These are phyloP conservation scores for Epithele typhae DNA, from an alignment of 768 basidiomycete species.

Conservation along the genomic window DNA sequence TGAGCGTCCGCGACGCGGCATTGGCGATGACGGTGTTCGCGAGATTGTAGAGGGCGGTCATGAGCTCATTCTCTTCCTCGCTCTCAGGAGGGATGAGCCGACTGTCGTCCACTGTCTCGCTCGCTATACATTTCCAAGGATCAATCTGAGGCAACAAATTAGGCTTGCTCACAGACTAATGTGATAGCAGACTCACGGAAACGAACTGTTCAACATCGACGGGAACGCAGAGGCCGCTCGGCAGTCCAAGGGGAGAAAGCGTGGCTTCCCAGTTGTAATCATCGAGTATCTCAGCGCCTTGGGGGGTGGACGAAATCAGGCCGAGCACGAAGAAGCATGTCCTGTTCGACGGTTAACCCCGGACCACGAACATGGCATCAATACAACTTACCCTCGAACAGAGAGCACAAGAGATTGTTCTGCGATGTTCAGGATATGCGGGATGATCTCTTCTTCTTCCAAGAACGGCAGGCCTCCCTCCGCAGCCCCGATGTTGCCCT, in stretches of 20 bases:
- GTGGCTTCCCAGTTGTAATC: constrained; percentile 95
- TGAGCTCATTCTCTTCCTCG: constrained; percentile 74
- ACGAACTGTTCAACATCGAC: constrained; percentile 78
- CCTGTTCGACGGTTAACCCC: too few relatives aligned
- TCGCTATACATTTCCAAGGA: constrained; percentile 45
- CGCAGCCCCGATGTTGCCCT: constrained; percentile 94
- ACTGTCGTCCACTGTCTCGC: constrained; percentile 28
- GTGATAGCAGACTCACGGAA: constrained; percentile 68
- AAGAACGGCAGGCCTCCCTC: constrained; percentile 90
- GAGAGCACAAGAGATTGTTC: constrained; percentile 87
- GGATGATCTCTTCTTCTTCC: constrained; percentile 93
- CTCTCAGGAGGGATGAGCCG: constrained; percentile 62
- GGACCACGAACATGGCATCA: too few relatives aligned
- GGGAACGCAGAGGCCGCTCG: constrained; percentile 91
- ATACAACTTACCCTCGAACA: constrained; percentile 78
- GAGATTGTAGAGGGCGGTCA: constrained; percentile 89
- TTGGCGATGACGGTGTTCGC: constrained; percentile 96
- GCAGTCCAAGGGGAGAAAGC: constrained; percentile 74
- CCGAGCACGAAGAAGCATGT: constrained; percentile 97
- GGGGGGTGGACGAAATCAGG: constrained; percentile 83
- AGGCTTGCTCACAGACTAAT: too few relatives aligned
- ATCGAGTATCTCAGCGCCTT: constrained; percentile 90
- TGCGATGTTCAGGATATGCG: constrained; percentile 85
- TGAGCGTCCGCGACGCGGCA: constrained; percentile 85
- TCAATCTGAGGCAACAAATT: too few relatives aligned